Evolutionary conservation across 2,329 filamentous ascomycete species (phyloP).

Genomic region (Ophiostoma triangulosporum): DNA sequence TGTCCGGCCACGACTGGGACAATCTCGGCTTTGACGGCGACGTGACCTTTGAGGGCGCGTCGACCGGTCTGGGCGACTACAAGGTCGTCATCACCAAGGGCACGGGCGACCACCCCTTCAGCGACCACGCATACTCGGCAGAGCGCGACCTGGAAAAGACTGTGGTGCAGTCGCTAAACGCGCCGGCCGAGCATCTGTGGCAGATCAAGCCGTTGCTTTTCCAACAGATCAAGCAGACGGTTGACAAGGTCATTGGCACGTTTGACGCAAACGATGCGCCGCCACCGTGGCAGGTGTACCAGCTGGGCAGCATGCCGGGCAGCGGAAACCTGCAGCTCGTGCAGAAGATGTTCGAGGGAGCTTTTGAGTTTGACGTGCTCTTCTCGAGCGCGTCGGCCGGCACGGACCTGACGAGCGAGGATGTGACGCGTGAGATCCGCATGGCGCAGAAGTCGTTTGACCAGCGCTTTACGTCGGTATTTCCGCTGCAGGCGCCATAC

Average conservation of each 20-base stretch:
- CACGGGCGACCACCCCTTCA: constrained; percentile 43
- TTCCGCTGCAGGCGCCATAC: constrained; percentile 66
- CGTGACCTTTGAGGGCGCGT: constrained; percentile 58
- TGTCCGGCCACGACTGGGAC: constrained; percentile 27
- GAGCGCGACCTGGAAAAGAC: constrained; percentile 64
- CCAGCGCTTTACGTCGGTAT: constrained; percentile 58
- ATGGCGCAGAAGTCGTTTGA: constrained; percentile 54
- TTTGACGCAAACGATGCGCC: constrained; percentile 50
- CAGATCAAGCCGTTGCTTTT: constrained; percentile 55
- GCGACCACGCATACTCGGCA: constrained; percentile 55
- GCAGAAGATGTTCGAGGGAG: constrained; percentile 80
- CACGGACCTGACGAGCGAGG: constrained; percentile 40
- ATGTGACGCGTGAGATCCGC: constrained; percentile 57
- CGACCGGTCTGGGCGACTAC: constrained; percentile 63
- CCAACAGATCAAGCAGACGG: constrained; percentile 36
- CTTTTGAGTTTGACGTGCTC: constrained; percentile 86
- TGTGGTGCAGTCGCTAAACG: constrained; percentile 55
- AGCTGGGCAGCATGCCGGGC: constrained; percentile 54
- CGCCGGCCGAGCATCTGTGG: constrained; percentile 63
- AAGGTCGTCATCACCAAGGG: constrained; percentile 65
- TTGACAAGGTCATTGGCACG: constrained; percentile 35
- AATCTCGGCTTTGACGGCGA: constrained; percentile 37
- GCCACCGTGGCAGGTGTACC: constrained; percentile 76
- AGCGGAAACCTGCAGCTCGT: constrained; percentile 73
- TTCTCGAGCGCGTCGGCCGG: constrained; percentile 66